phyloP scores from a whole-genome alignment of 2,329 filamentous ascomycete genomes.

The Sclerotinia trifoliorum region DNA sequence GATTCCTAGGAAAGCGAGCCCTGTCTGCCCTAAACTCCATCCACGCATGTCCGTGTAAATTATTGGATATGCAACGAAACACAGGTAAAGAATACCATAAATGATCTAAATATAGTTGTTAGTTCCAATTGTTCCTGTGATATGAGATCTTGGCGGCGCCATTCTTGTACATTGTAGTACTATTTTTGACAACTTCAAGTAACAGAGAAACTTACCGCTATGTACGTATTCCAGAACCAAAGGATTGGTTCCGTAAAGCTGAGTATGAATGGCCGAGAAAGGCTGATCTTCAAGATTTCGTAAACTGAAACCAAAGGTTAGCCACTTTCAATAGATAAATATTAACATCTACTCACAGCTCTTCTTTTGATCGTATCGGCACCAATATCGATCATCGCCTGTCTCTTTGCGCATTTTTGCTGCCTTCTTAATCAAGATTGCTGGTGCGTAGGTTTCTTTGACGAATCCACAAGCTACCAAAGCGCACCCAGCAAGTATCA shows the following conservation, averaged over 20 bases:
- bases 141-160: background rate
- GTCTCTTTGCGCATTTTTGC: slow-evolving; percentile 63
- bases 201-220: slow-evolving; percentile 47
- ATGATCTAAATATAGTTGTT: slow-evolving; percentile 51
- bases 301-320: slow-evolving; percentile 50
- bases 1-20: slow-evolving; percentile 74
- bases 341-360: slow-evolving; percentile 13
- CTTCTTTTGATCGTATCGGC: slow-evolving; percentile 53
- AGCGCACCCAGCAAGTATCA: slow-evolving; percentile 67
- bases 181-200: background rate
- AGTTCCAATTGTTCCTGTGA: background rate
- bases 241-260: slow-evolving; percentile 78
- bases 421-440: slow-evolving; percentile 66
- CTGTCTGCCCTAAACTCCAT: slow-evolving; percentile 71
- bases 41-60: slow-evolving; percentile 73
- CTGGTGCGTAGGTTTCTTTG: slow-evolving; percentile 75
- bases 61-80: slow-evolving; percentile 87
- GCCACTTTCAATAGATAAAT: background rate
- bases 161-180: background rate
- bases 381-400: slow-evolving; percentile 72
- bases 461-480: slow-evolving; percentile 58
- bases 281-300: slow-evolving; percentile 68
- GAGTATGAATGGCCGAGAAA: slow-evolving; percentile 76
- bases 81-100: slow-evolving; percentile 84
- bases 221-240: slow-evolving; percentile 68